Evolutionary conservation across 768 basidiomycete species (phyloP), one percentile per base, ranked within the genome.

Genomic region (Russula griseocarnosa): DNA sequence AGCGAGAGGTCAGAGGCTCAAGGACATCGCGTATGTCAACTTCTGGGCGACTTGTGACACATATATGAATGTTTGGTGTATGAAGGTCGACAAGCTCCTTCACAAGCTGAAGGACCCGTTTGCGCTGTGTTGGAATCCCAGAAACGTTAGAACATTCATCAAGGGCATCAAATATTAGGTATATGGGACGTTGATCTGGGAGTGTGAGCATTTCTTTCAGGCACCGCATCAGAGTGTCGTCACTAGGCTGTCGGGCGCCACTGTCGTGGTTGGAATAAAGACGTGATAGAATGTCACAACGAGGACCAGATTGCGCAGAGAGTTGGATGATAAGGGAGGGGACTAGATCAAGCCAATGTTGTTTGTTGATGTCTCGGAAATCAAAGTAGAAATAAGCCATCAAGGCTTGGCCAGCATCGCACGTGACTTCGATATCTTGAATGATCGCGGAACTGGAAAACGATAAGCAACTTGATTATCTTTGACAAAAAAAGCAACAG

Each of bases 291-390:
- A 58, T 42, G 16, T 56, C n/a, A 18, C 32, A 52, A 40, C 47
- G 28, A 9, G 46, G 5, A 11, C 10, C 7, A 6, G 55, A 62
- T 9, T 10, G 28, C 7, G n/a, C 7, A 13, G 53, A 55, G 3
- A 62, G 32, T 26, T 62, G 61, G 24, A 38, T 55, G 22, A 56
- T 36, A 22, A 62, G 26, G 20, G 61, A 62, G 7, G 36, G 40
- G 13, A 62, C 10, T 9, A 62, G 18, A 22, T 56, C 36, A 30
- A 6, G 20, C 26, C 44, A 28, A 8, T 24, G 30, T 30, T 62
- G 61, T 14, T 47, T 61, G 9, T 30, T 9, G 1, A 9, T 24
- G 28, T 61, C 24, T 24, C 44, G 30, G 26, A 44, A 54, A 22
- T 61, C 60, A 18, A 53, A 61, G 20, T 44, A 46, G 26, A 54